A percentile compares a stretch with the other conserved stretches of the same genome.
Conservation (phyloP, 2,329 filamentous ascomycete genomes). For the Pseudogymnoascus verrucosus region DNA sequence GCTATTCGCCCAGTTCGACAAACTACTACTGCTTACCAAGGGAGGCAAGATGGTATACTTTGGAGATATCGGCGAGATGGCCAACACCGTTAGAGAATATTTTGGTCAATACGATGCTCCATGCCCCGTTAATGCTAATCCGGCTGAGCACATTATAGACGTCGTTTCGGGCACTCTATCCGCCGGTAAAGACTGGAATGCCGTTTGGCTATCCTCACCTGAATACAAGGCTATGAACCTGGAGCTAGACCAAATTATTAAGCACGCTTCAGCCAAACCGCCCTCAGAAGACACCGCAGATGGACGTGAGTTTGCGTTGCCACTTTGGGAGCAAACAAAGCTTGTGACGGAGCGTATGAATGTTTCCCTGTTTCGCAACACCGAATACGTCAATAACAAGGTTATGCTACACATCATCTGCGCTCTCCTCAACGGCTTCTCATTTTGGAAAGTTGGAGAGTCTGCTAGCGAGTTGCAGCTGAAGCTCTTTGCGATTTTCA, state of each 20-base stretch:
- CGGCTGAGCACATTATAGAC: slow-evolving; percentile 35
- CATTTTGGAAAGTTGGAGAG: slow-evolving; percentile 51
- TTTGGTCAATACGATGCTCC: slow-evolving; percentile 53
- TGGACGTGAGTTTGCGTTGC: slow-evolving; percentile 64
- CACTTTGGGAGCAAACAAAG: slow-evolving; percentile 54
- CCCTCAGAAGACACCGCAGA: slow-evolving; percentile 33
- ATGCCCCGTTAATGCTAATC: slow-evolving; percentile 44
- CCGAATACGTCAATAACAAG: slow-evolving; percentile 42
- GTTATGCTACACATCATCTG: slow-evolving; percentile 44
- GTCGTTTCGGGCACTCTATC: slow-evolving; percentile 41
- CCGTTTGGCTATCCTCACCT: slow-evolving; percentile 60
- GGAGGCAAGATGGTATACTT: slow-evolving; percentile 64
- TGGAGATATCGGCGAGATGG: slow-evolving; percentile 55
- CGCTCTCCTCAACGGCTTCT: slow-evolving; percentile 53
- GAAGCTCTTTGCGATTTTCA: slow-evolving; percentile 52
- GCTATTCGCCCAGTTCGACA: slow-evolving; percentile 50
- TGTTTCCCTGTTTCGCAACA: slow-evolving; percentile 54
- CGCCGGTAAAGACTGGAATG: slow-evolving; percentile 53
- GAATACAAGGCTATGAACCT: slow-evolving; percentile 47
- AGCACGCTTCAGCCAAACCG: slow-evolving; percentile 41
- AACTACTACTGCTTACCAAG: slow-evolving; percentile 53
- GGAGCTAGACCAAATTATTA: slow-evolving; percentile 57
- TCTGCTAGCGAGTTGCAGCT: slow-evolving; percentile 44
- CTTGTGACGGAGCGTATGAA: slow-evolving; percentile 58
- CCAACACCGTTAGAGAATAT: slow-evolving; percentile 48